Percentiles rank a stretch among this genome's conserved stretches.
Conservation (phyloP, 306 rosid genomes). For the Castanea crenata region DNA sequence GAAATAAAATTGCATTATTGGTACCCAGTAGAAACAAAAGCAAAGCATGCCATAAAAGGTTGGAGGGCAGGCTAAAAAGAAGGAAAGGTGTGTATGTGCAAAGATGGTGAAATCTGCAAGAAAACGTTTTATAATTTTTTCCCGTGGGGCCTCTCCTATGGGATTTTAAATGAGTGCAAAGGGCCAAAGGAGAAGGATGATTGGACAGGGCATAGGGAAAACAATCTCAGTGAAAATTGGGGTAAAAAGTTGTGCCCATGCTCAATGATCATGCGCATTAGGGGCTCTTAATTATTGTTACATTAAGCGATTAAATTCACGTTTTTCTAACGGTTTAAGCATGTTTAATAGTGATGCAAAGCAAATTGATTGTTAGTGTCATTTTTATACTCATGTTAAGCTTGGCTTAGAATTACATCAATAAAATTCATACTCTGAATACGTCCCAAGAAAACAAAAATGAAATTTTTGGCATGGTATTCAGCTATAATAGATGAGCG, state of each 20-base stretch:
- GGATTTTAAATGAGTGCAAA: conserved; percentile 6
- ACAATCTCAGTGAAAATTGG: neutral
- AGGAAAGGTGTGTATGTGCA: conserved; percentile 31
- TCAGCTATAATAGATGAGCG: too few relatives aligned
- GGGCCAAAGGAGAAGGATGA: conserved; percentile 8
- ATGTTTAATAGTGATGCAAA: too few relatives aligned
- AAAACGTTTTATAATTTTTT: neutral
- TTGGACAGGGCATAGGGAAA: neutral
- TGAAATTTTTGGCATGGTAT: too few relatives aligned
- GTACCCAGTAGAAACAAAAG: neutral
- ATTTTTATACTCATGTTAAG: too few relatives aligned
- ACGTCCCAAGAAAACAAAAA: too few relatives aligned
- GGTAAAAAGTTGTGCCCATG: neutral
- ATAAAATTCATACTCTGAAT: too few relatives aligned
- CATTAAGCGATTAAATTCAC: too few relatives aligned
- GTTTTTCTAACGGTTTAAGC: too few relatives aligned
- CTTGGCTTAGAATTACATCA: too few relatives aligned
- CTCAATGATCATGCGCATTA: neutral
- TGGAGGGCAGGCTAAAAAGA: neutral
- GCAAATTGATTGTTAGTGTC: too few relatives aligned
- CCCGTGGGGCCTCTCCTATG: conserved; percentile 10
- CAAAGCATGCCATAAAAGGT: conserved; percentile 36
- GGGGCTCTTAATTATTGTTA: too few relatives aligned
- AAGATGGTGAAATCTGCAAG: neutral
- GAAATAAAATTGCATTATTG: neutral